These are phyloP conservation scores for Blastomyces percursus DNA, from an alignment of 2,329 filamentous ascomycete genomes.

Conservation along the genomic window DNA sequence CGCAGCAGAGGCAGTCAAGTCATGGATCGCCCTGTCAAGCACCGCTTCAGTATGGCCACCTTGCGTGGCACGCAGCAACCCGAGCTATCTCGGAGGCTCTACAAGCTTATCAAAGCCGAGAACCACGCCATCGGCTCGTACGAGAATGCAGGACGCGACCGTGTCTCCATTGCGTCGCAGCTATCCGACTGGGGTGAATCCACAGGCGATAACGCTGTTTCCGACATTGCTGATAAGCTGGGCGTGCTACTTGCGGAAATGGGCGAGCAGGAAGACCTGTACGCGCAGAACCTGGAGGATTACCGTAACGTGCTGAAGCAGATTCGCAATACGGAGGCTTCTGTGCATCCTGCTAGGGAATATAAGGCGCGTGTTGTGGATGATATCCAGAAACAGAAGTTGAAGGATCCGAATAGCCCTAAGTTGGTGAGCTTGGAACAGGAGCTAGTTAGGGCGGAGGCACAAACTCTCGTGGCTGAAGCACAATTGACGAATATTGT, in stretches of 20 bases:
- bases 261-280: slow-evolving; percentile 83
- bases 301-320: slow-evolving; percentile 73
- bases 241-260: slow-evolving; percentile 86
- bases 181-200: slow-evolving; percentile 94
- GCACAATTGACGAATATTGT: slow-evolving; percentile 93
- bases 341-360: slow-evolving; percentile 84
- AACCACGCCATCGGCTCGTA: slow-evolving; percentile 79
- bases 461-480: slow-evolving; percentile 90
- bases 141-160: slow-evolving; percentile 75
- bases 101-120: slow-evolving; percentile 86
- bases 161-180: slow-evolving; percentile 73
- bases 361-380: slow-evolving; percentile 79
- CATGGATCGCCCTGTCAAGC: slow-evolving; percentile 40
- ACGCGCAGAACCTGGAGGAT: slow-evolving; percentile 78
- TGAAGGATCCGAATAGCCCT: slow-evolving; percentile 78
- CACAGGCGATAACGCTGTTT: slow-evolving; percentile 75
- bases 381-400: slow-evolving; percentile 83
- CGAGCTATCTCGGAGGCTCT: slow-evolving; percentile 79
- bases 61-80: slow-evolving; percentile 76
- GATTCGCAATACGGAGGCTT: slow-evolving; percentile 90
- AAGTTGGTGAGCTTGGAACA: slow-evolving; percentile 81
- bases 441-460: slow-evolving; percentile 90
- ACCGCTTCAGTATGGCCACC: slow-evolving; percentile 75
- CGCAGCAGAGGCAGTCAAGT: slow-evolving; percentile 18
- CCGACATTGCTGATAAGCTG: slow-evolving; percentile 89